phyloP scores from a whole-genome alignment of 495 filamentous ascomycete genomes.

The Lepidopterella palustris region DNA sequence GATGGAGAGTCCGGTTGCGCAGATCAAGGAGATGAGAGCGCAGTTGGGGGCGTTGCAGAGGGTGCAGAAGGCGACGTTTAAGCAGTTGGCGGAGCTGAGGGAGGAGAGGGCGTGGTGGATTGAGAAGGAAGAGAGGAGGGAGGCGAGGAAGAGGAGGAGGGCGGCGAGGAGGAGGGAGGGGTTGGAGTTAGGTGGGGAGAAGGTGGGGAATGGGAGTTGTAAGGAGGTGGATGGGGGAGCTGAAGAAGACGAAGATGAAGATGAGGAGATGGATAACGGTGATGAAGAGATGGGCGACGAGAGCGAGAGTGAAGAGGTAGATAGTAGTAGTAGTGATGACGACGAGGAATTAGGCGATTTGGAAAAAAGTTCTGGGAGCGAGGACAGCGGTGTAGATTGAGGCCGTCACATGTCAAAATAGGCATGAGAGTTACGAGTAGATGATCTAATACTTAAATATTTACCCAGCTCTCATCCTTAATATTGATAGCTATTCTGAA shows the following conservation, averaged over 20 bases:
- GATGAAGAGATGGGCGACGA: constrained; percentile 10
- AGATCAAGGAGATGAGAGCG: constrained; percentile 20
- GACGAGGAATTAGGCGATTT: neutral
- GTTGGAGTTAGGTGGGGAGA: neutral
- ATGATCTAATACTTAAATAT: no score
- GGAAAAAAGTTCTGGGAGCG: neutral
- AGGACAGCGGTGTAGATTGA: neutral
- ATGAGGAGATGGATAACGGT: constrained; percentile 3
- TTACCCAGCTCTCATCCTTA: no score
- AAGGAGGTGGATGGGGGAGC: constrained; percentile 4
- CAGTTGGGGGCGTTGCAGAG: constrained; percentile 35
- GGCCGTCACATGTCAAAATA: no score
- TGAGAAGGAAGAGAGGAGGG: constrained; percentile 23
- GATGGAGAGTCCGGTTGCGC: neutral
- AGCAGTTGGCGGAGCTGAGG: constrained; percentile 33
- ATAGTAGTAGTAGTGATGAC: neutral
- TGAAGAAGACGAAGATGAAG: constrained; percentile 6
- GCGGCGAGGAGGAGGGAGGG: constrained; percentile 10
- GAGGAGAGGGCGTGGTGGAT: constrained; percentile 35
- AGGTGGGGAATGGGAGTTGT: constrained; percentile 12
- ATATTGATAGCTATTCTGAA: no score
- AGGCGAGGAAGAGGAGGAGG: constrained; percentile 4
- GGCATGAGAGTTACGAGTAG: no score
- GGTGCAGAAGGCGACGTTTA: constrained; percentile 35
- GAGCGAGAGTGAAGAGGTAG: neutral